phyloP scores from a whole-genome alignment of 176 grass and related monocot genomes.

The Zoysia japonica region DNA sequence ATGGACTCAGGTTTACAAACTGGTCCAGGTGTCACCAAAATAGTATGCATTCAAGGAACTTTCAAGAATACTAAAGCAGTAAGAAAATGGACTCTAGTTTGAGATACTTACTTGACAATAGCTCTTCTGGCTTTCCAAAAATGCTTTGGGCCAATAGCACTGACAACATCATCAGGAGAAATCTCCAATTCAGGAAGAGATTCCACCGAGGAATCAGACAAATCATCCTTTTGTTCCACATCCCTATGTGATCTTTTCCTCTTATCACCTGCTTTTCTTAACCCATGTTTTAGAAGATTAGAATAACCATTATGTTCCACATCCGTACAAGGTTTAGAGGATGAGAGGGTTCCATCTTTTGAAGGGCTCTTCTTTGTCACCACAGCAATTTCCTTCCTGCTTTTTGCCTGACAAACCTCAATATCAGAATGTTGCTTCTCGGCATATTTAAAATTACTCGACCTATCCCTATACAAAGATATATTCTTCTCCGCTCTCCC shows the following conservation, averaged over 20 bases:
- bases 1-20: background rate
- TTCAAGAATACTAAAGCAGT: constrained; percentile 17
- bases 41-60: background rate
- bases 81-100: constrained; percentile 5
- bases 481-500: constrained; percentile 21
- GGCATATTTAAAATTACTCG: constrained; percentile 26
- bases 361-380: constrained; percentile 1
- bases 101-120: constrained; percentile 71
- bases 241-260: constrained; percentile 44
- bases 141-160: constrained; percentile 71
- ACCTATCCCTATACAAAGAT: constrained; percentile 7
- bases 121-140: constrained; percentile 93
- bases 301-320: constrained; percentile 13
- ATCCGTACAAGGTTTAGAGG: constrained; percentile 16
- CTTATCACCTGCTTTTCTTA: constrained; percentile 37
- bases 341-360: constrained; percentile 6
- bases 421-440: constrained; percentile 14
- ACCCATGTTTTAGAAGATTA: constrained; percentile 17
- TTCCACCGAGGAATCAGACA: constrained; percentile 47
- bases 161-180: constrained; percentile 71
- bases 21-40: background rate
- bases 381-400: constrained; percentile 1
- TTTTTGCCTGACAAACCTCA: background rate
- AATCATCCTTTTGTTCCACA: constrained; percentile 37
- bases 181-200: constrained; percentile 48